Evolutionary conservation across 768 basidiomycete species (phyloP).

Genomic region (Pholiota molesta): DNA sequence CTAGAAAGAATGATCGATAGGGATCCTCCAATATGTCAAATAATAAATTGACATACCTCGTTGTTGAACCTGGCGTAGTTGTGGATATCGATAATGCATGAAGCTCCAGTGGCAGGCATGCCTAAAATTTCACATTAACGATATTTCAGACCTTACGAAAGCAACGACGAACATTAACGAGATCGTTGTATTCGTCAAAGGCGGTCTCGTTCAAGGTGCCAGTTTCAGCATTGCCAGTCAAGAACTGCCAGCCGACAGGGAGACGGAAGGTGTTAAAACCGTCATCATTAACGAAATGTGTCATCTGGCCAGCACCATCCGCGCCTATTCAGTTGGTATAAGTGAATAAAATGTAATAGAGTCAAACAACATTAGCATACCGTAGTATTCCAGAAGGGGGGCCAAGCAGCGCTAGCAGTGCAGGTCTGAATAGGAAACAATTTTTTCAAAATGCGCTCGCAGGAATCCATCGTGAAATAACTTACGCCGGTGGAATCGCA

Average conservation of each 20-base stretch:
- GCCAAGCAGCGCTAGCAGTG: constrained; percentile 41
- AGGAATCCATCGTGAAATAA: not conserved
- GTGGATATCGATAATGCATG: constrained; percentile 60
- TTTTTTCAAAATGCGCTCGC: not conserved
- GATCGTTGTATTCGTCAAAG: constrained; percentile 50
- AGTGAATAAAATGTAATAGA: constrained; percentile 18
- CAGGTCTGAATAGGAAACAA: constrained; percentile 28
- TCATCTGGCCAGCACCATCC: constrained; percentile 58
- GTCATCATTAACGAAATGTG: constrained; percentile 57
- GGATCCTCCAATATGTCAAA: no score
- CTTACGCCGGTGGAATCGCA: constrained; percentile 43
- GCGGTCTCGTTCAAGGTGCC: constrained; percentile 45
- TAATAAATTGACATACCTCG: constrained; percentile 32
- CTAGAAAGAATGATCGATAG: constrained; percentile 20
- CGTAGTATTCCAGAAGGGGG: constrained; percentile 50
- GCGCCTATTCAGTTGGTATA: constrained; percentile 26
- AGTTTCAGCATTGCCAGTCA: constrained; percentile 40
- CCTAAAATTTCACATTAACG: constrained; percentile 13
- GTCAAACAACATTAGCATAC: constrained; percentile 37
- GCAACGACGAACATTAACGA: constrained; percentile 42
- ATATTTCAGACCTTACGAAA: not conserved
- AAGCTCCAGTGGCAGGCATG: constrained; percentile 52
- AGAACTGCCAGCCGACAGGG: constrained; percentile 63
- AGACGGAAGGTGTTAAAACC: constrained; percentile 62
- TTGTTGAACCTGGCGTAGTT: constrained; percentile 63